Conservation (phyloP, 2,329 filamentous ascomycete species). For the Pseudogymnoascus sp. region DNA sequence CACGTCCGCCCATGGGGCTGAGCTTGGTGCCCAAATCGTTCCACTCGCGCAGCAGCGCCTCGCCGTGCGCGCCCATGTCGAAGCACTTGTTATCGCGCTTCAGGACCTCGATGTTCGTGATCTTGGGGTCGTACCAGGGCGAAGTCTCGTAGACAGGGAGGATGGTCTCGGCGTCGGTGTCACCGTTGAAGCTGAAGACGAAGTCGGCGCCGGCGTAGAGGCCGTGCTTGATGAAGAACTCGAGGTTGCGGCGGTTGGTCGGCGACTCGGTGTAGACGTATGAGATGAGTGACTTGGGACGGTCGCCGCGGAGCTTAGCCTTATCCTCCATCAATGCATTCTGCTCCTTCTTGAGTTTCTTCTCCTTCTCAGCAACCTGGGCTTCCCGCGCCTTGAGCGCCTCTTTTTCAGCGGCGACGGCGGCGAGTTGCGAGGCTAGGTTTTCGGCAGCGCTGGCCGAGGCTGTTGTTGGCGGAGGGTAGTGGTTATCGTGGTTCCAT, state of each 20-base stretch:
- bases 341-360: not conserved
- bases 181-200: conserved; percentile 11
- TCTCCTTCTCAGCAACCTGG: not conserved
- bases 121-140: conserved; percentile 6
- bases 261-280: conserved; percentile 13
- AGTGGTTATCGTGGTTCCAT: conserved; percentile 5
- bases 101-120: conserved; percentile 12
- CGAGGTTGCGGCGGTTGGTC: conserved; percentile 6
- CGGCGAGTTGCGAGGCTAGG: not conserved
- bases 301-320: not conserved
- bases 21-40: not conserved
- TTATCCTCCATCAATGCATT: not conserved
- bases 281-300: conserved; percentile 4
- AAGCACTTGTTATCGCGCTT: conserved; percentile 10
- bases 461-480: not conserved
- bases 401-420: not conserved
- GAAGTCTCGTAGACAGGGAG: not conserved
- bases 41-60: conserved; percentile 3
- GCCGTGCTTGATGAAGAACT: conserved; percentile 12
- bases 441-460: not conserved
- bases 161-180: conserved; percentile 5
- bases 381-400: conserved; percentile 1
- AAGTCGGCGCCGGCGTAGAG: conserved; percentile 10
- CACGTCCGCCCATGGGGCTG: conserved; percentile 1
- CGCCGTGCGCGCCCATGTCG: conserved; percentile 8